A percentile compares a stretch with the other conserved stretches of the same genome.
phyloP scores from a whole-genome alignment of 345 rosid species.

The Lumnitzera racemosa region DNA sequence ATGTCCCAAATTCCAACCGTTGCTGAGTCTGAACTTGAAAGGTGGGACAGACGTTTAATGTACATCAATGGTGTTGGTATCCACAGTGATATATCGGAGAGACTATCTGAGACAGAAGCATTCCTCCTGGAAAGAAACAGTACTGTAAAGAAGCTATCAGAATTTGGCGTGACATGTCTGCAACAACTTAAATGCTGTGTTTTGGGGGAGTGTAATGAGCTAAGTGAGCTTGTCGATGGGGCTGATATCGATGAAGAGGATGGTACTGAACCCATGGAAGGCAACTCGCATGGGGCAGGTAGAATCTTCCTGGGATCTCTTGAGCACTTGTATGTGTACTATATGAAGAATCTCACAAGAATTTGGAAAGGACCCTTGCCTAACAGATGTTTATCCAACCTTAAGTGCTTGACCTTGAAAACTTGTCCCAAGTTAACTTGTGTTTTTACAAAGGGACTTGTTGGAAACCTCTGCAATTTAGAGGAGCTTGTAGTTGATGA shows the following conservation, averaged over 20 bases:
- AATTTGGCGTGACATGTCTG: slow-evolving; percentile 15
- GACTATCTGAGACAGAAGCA: slow-evolving; percentile 8
- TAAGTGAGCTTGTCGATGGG: slow-evolving; percentile 13
- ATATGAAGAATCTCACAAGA: slow-evolving; percentile 5
- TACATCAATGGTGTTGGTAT: slow-evolving; percentile 16
- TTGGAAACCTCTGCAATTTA: slow-evolving; percentile 1
- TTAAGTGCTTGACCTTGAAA: slow-evolving; percentile 6
- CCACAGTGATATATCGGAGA: not conserved
- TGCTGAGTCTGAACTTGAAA: slow-evolving; percentile 7
- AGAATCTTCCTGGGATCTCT: slow-evolving; percentile 8
- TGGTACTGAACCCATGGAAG: not conserved
- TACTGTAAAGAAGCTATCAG: slow-evolving; percentile 9
- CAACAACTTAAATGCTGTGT: slow-evolving; percentile 17
- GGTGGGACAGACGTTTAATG: slow-evolving; percentile 13
- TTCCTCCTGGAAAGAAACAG: slow-evolving; percentile 22
- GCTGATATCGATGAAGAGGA: not conserved
- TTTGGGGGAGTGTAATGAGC: slow-evolving; percentile 18
- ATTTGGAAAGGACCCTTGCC: too few relatives aligned
- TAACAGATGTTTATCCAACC: not conserved
- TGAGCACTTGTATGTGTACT: slow-evolving; percentile 12
- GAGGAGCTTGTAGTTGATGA: slow-evolving; percentile 9
- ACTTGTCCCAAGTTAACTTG: slow-evolving; percentile 1
- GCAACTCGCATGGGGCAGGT: not conserved
- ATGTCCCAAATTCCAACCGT: slow-evolving; percentile 17
- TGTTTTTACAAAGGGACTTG: slow-evolving; percentile 7